Evolutionary conservation across 179 eudicot genomes (phyloP).

Genomic region (Spergularia azorica): DNA sequence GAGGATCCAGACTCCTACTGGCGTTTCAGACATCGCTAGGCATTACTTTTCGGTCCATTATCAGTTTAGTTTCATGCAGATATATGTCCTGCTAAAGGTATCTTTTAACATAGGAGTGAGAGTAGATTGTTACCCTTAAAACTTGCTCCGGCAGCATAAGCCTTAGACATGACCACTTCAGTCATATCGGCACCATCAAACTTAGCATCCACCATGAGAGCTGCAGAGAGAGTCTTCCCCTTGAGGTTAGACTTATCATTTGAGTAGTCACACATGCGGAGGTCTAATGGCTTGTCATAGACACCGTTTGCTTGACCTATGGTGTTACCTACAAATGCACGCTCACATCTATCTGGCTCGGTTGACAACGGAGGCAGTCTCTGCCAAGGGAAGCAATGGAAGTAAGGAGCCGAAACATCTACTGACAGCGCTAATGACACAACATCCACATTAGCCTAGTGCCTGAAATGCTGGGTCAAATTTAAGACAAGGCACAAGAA

Average conservation of each 20-base stretch:
- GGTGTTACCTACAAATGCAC: slow-evolving; percentile 95
- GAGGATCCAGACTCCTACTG: neutral
- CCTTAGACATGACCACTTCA: slow-evolving; percentile 98
- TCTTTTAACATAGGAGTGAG: neutral
- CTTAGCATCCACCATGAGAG: slow-evolving; percentile 94
- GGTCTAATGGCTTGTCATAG: slow-evolving; percentile 91
- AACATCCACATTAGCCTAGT: no score
- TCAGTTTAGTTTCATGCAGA: neutral
- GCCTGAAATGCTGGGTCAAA: no score
- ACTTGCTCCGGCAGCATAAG: slow-evolving; percentile 98
- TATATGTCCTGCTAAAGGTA: neutral
- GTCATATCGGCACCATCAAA: slow-evolving; percentile 99
- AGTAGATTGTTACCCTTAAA: slow-evolving; percentile 60
- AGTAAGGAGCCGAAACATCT: slow-evolving; percentile 11
- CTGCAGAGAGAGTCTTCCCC: slow-evolving; percentile 93
- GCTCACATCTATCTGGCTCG: slow-evolving; percentile 86
- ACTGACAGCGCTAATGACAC: no score
- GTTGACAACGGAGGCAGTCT: slow-evolving; percentile 96
- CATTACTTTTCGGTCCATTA: neutral
- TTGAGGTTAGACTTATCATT: slow-evolving; percentile 87
- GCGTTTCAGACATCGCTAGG: neutral
- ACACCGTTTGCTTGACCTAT: slow-evolving; percentile 99
- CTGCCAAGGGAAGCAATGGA: slow-evolving; percentile 41
- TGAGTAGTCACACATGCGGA: slow-evolving; percentile 83
- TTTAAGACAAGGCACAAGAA: no score